Base-by-base conservation (phyloP, 2,329 filamentous ascomycete species). In the Monosporascus ibericus region DNA sequence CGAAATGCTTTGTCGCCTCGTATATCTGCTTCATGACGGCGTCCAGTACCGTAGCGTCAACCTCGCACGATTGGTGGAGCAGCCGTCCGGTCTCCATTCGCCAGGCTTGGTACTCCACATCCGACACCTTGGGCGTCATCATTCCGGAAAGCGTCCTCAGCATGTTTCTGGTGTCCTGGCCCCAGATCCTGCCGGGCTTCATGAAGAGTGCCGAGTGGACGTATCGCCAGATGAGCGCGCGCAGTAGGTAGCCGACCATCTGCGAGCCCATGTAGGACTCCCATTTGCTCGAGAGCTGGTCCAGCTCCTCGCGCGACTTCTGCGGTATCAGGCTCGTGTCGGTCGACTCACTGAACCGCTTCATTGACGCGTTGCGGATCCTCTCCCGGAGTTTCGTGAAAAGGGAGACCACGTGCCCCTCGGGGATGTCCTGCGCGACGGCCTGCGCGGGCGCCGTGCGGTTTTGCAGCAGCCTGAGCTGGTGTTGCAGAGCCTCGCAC, bases 171-270 rank as follows among this genome's bases (percentile, higher is more conserved):
- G 59, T 14, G 7, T 63, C 55, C 40, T 52, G 56, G 17, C 63
- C 64, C 58, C 60, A 65, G 18, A 59, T 53, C 25, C 59, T 58
- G 37, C 59, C 61, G 38, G 48, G 51, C 11, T 59, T 55, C 11
- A 50, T 47, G 49, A 67, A 60, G 14, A 64, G 52, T 8, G 56
- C 56, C n/a, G 59, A 57, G 38, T 56, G 37, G 30, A 67, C 48
- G 40, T 63, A 65, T 24, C 63, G 59, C 65, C 65, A 67, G 51
- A 67, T 60, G 25, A 66, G 56, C 1, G 63, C 63, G 11, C 61
- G 63, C 47, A 66, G 58, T 9, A 67, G 46, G 49, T 64, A 65
- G 54, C 50, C 52, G 40, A 63, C 24, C 39, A 53, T 44, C 2
- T 52, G 22, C 8, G 51, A 58, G 47, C 39, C 59, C 9, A 64